These are phyloP conservation scores for Pyracantha coccinea DNA, from an alignment of 331 rosid species.

Conservation along the genomic window DNA sequence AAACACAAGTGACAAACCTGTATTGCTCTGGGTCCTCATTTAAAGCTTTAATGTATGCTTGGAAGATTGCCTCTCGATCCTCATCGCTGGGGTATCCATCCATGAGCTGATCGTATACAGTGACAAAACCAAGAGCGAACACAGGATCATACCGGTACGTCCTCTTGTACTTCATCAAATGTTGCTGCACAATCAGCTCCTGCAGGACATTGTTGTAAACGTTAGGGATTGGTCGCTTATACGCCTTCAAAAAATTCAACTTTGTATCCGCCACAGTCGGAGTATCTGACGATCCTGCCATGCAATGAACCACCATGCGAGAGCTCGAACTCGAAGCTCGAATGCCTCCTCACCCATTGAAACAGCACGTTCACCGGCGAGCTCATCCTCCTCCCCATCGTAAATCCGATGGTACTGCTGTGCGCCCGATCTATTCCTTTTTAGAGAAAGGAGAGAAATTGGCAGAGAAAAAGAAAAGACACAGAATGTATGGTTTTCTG, in stretches of 20 bases:
- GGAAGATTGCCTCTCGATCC: slow-evolving; percentile 80
- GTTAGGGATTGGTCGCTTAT: slow-evolving; percentile 83
- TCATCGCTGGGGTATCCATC: slow-evolving; percentile 87
- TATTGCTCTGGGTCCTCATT: slow-evolving; percentile 80
- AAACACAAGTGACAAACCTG: slow-evolving; percentile 45
- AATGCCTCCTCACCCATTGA: slow-evolving; percentile 43
- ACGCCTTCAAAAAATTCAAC: slow-evolving; percentile 68
- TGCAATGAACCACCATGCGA: slow-evolving; percentile 60
- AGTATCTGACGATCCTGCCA: slow-evolving; percentile 44
- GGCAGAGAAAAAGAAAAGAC: too few species aligned
- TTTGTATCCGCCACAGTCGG: slow-evolving; percentile 84
- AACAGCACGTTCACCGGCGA: slow-evolving; percentile 17
- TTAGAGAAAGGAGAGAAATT: not conserved
- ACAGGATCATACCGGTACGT: slow-evolving; percentile 78
- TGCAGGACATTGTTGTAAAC: slow-evolving; percentile 78
- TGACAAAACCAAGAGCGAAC: slow-evolving; percentile 88
- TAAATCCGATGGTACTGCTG: not conserved
- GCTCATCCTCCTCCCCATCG: slow-evolving; percentile 40
- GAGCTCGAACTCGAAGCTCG: slow-evolving; percentile 32
- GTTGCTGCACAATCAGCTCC: slow-evolving; percentile 94
- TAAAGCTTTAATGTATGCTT: slow-evolving; percentile 69
- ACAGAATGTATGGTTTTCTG: slow-evolving; percentile 26
- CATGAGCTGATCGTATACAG: slow-evolving; percentile 87
- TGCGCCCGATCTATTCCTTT: not conserved
- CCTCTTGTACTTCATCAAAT: slow-evolving; percentile 76